phyloP scores from a whole-genome alignment of 108 stramenopile genomes.

The Mediolabrus comicus region DNA sequence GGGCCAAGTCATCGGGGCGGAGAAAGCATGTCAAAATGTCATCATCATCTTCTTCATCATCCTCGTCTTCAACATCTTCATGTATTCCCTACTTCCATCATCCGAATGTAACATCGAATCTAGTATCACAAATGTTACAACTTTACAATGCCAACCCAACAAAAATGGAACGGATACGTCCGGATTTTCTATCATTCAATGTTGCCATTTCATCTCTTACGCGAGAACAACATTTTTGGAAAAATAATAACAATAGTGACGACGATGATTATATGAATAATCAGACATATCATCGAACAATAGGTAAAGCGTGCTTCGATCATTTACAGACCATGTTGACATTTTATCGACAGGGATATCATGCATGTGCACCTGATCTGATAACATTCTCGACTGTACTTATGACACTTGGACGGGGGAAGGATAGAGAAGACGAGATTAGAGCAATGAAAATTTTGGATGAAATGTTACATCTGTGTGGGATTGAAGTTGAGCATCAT shows the following conservation, averaged over 20 bases:
- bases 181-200: constrained; percentile 33
- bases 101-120: constrained; percentile 28
- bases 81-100: constrained; percentile 10
- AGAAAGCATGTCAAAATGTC: neutral
- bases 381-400: constrained; percentile 36
- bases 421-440: constrained; percentile 4
- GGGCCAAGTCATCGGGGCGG: constrained; percentile 13
- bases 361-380: constrained; percentile 29
- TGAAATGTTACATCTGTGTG: constrained; percentile 33
- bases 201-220: constrained; percentile 22
- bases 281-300: neutral
- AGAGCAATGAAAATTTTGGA: constrained; percentile 30
- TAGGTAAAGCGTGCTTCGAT: constrained; percentile 16
- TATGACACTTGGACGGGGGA: constrained; percentile 7
- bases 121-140: constrained; percentile 26
- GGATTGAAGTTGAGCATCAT: neutral
- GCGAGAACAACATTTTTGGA: constrained; percentile 3
- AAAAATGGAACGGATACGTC: constrained; percentile 18
- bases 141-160: constrained; percentile 11
- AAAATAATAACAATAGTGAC: neutral
- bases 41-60: neutral
- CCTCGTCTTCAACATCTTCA: constrained; percentile 1
- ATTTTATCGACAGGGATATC: constrained; percentile 13
- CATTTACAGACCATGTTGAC: constrained; percentile 30
- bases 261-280: no score